These are phyloP conservation scores for Cornus suecica DNA, from an alignment of 148 eudicot species.

Conservation along the genomic window DNA sequence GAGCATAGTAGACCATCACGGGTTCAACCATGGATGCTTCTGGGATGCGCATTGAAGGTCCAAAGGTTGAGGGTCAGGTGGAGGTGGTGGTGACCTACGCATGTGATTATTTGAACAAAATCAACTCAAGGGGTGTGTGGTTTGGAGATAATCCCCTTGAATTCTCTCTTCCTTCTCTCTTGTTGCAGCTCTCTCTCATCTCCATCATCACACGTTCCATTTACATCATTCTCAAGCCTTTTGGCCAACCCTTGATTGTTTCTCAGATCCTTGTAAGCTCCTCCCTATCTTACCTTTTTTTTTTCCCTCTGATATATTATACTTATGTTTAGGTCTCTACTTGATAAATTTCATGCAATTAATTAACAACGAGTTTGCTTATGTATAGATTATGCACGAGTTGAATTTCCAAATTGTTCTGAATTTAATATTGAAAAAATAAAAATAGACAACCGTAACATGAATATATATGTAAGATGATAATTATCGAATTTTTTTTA, in stretches of 20 bases:
- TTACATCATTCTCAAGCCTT: constrained; percentile 21
- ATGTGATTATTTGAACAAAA: constrained; percentile 18
- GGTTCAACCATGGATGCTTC: neutral
- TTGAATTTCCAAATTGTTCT: neutral
- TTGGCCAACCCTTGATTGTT: constrained; percentile 31
- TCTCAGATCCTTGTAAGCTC: constrained; percentile 35
- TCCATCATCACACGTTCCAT: constrained; percentile 16
- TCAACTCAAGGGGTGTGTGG: constrained; percentile 16
- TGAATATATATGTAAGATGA: neutral
- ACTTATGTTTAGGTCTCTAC: neutral
- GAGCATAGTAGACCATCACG: neutral
- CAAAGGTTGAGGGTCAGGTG: neutral
- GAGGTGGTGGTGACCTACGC: neutral
- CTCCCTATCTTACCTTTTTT: neutral
- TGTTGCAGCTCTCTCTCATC: constrained; percentile 27
- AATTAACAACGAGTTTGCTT: neutral
- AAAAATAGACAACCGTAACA: neutral
- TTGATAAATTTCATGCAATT: too few relatives aligned
- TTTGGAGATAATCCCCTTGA: constrained; percentile 25
- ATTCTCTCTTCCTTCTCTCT: constrained; percentile 18
- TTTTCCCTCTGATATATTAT: neutral
- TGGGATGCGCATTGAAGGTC: neutral
- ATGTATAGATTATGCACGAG: neutral
- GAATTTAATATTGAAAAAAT: neutral
- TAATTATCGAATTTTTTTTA: neutral